A percentile compares a stretch with the other conserved stretches of the same genome.
These are phyloP conservation scores for Botrytis paeoniae DNA, from an alignment of 2,329 filamentous ascomycete genomes.

Conservation along the genomic window DNA sequence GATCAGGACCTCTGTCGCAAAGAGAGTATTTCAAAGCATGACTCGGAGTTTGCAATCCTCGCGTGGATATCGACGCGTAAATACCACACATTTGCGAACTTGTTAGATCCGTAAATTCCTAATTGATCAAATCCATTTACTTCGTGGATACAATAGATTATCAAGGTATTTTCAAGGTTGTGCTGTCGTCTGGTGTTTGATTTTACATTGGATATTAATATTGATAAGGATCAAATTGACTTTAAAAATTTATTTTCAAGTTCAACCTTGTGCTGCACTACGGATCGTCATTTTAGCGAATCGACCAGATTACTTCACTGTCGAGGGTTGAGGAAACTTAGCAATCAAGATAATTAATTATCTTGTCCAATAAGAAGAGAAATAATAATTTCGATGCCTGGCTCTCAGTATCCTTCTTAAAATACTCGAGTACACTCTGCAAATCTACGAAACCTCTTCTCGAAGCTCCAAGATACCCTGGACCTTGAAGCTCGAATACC, in stretches of 20 bases:
- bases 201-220: background rate
- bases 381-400: background rate
- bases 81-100: constrained; percentile 54
- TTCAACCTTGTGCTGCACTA: constrained; percentile 2
- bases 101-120: constrained; percentile 1
- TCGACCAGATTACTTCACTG: constrained; percentile 12
- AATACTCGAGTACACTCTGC: background rate
- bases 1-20: constrained; percentile 58
- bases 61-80: constrained; percentile 48
- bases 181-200: background rate
- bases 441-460: background rate
- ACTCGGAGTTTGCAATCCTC: constrained; percentile 35
- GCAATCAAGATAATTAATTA: background rate
- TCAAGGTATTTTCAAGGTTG: background rate
- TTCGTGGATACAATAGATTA: background rate
- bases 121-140: background rate
- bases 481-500: constrained; percentile 27
- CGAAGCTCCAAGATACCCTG: constrained; percentile 15
- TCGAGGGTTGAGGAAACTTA: constrained; percentile 6
- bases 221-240: background rate
- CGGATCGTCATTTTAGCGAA: constrained; percentile 19
- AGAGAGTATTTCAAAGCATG: constrained; percentile 46
- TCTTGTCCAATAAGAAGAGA: background rate
- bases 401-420: background rate
- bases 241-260: constrained; percentile 10